Percentiles rank a stretch among this genome's conserved stretches.
Conservation (phyloP, 805 yeast species). For the Ogataea naganishii region DNA sequence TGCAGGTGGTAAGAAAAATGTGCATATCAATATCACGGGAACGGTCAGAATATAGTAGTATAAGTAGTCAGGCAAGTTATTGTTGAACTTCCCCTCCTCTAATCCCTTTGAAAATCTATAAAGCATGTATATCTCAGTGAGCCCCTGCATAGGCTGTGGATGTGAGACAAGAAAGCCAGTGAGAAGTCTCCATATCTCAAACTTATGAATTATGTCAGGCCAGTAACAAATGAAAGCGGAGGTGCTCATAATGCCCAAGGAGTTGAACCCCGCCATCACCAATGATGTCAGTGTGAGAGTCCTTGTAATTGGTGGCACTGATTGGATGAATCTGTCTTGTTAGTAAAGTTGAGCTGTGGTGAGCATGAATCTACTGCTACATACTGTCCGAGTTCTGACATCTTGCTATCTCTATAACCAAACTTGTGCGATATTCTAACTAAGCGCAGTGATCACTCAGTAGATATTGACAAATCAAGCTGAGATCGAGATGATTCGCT, state of each 20-base stretch:
- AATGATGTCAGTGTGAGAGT: constrained; percentile 41
- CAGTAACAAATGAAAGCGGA: constrained; percentile 20
- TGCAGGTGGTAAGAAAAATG: constrained; percentile 20
- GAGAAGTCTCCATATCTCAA: constrained; percentile 37
- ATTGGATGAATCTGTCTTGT: constrained; percentile 25
- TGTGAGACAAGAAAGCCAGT: constrained; percentile 40
- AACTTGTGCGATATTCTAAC: too few relatives aligned
- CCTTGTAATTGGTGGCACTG: constrained; percentile 58
- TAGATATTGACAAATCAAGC: too few relatives aligned
- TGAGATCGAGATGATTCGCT: too few relatives aligned
- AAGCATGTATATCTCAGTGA: constrained; percentile 47
- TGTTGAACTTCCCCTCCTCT: constrained; percentile 41
- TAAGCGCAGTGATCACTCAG: too few relatives aligned
- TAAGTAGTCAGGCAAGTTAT: constrained; percentile 44
- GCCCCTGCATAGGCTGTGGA: constrained; percentile 33
- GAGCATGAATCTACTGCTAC: constrained; percentile 5
- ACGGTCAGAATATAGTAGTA: constrained; percentile 44
- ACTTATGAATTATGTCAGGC: constrained; percentile 20
- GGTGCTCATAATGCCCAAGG: constrained; percentile 20
- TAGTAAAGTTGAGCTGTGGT: background rate
- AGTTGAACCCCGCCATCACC: constrained; percentile 30
- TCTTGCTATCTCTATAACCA: too few relatives aligned
- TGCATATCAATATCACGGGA: constrained; percentile 32
- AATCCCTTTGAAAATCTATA: constrained; percentile 49
- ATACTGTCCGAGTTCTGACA: constrained; percentile 25